phyloP scores from a whole-genome alignment of 2,329 filamentous ascomycete genomes.

The Xylaria sp. region DNA sequence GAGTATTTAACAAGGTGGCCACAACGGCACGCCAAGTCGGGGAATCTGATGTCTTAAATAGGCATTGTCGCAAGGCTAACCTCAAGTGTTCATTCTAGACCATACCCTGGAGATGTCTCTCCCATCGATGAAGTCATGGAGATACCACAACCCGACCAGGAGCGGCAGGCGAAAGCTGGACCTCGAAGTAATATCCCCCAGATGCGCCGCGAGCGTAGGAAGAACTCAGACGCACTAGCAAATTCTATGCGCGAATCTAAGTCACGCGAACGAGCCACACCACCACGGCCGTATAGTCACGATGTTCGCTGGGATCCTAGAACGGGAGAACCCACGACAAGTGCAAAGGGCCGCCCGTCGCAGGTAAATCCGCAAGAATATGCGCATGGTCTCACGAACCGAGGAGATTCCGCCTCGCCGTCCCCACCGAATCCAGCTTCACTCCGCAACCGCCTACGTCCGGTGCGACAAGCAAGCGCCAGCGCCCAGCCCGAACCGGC shows the following conservation, averaged over 20 bases:
- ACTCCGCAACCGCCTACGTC: constrained; percentile 54
- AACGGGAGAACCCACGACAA: constrained; percentile 69
- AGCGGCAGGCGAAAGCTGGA: constrained; percentile 33
- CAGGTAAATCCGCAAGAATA: constrained; percentile 62
- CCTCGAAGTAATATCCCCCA: constrained; percentile 54
- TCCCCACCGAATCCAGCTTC: constrained; percentile 41
- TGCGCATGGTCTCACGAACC: constrained; percentile 45
- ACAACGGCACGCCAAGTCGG: background rate
- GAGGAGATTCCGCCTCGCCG: constrained; percentile 35
- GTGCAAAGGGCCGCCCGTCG: constrained; percentile 58
- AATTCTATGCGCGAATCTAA: constrained; percentile 48
- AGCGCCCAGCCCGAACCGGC: constrained; percentile 32
- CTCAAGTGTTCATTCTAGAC: constrained; percentile 33
- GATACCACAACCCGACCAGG: constrained; percentile 41
- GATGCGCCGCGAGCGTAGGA: constrained; percentile 58
- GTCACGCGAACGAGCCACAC: constrained; percentile 45
- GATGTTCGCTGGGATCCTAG: constrained; percentile 68
- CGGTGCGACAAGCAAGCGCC: constrained; percentile 45
- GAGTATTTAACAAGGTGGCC: background rate
- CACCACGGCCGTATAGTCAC: constrained; percentile 41
- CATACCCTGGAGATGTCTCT: constrained; percentile 52
- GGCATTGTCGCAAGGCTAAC: constrained; percentile 33
- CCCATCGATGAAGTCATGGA: constrained; percentile 56
- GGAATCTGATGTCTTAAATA: background rate
- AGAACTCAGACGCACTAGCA: constrained; percentile 49